These are phyloP conservation scores for Aspergillus ibericus DNA, from an alignment of 2,329 filamentous ascomycete species.

Conservation along the genomic window DNA sequence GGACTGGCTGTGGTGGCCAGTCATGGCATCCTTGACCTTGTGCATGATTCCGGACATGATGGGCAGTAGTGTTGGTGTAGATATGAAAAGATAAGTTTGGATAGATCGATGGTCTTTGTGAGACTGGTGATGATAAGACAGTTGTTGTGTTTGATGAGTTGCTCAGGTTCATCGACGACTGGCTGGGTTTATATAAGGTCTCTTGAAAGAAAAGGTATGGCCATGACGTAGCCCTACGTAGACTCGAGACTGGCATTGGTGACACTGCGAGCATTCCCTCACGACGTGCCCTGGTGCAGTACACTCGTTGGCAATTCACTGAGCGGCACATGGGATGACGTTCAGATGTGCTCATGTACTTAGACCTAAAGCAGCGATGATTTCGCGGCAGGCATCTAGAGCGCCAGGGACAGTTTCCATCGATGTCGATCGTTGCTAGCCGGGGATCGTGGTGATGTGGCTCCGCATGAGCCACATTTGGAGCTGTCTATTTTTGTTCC, in stretches of 20 bases:
- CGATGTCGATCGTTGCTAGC: neutral
- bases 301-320: neutral
- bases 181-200: neutral
- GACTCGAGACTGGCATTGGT: neutral
- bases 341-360: neutral
- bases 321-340: neutral
- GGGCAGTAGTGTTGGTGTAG: constrained; percentile 8
- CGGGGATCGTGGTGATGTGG: neutral
- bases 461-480: neutral
- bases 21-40: constrained; percentile 48
- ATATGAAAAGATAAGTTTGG: neutral
- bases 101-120: neutral
- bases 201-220: neutral
- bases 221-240: neutral
- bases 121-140: neutral
- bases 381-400: neutral
- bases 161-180: neutral
- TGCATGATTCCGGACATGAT: constrained; percentile 46
- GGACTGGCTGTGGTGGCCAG: constrained; percentile 26
- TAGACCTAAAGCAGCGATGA: neutral
- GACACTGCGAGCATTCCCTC: neutral
- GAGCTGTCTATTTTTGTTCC: neutral
- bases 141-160: neutral
- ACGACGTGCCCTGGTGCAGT: neutral
- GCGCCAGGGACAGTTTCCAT: neutral